These are phyloP conservation scores for Yueomyces sp. DNA, from an alignment of 1,139 yeast genomes.

Conservation along the genomic window DNA sequence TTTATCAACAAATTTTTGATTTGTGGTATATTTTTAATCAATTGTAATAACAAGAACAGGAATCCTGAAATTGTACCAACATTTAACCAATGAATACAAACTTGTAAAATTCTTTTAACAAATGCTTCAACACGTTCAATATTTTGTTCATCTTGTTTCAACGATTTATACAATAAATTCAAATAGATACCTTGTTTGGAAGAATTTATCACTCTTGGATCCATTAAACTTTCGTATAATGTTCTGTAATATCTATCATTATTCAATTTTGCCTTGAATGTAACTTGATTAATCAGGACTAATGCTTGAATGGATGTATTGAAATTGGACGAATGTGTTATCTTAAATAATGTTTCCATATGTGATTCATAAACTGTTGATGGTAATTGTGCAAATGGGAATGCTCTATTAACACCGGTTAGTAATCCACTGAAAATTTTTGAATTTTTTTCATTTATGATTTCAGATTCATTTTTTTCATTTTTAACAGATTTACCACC, in stretches of 20 bases:
- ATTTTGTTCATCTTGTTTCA: constrained; percentile 54
- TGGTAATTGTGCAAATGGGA: constrained; percentile 79
- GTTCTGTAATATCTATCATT: constrained; percentile 78
- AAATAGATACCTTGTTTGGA: constrained; percentile 85
- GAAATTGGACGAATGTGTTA: constrained; percentile 89
- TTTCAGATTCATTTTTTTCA: constrained; percentile 55
- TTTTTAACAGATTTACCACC: constrained; percentile 73
- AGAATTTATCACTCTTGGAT: constrained; percentile 67
- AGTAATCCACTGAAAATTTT: constrained; percentile 81
- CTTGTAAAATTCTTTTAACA: constrained; percentile 80
- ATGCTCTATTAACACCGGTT: constrained; percentile 93
- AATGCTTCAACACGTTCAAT: constrained; percentile 69
- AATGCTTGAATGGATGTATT: constrained; percentile 91
- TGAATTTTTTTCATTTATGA: constrained; percentile 72
- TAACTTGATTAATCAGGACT: constrained; percentile 69
- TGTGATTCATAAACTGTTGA: constrained; percentile 63
- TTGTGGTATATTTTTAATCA: constrained; percentile 41
- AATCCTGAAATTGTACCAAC: constrained; percentile 89
- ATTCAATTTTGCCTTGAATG: constrained; percentile 41
- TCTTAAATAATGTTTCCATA: constrained; percentile 71
- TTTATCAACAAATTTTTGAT: constrained; percentile 37
- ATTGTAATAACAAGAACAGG: constrained; percentile 61
- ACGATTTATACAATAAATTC: constrained; percentile 71
- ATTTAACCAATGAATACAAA: constrained; percentile 75
- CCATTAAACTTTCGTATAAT: constrained; percentile 78